Percentiles rank a stretch among this genome's conserved stretches.
These are phyloP conservation scores for Citrullus amarus DNA, from an alignment of 306 rosid species.

Conservation along the genomic window DNA sequence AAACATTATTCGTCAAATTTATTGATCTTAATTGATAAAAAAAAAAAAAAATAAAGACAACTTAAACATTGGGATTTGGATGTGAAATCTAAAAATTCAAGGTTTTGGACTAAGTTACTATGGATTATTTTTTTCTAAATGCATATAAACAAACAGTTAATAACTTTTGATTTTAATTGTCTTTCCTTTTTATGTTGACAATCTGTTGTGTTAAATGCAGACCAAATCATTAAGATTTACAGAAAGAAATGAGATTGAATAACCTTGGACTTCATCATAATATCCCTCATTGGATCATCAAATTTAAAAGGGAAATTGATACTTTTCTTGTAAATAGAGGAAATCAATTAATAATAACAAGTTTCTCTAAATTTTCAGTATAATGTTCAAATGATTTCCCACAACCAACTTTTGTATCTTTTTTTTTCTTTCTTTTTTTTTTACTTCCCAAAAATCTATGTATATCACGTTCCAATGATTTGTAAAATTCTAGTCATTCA, in stretches of 20 bases:
- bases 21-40: background rate
- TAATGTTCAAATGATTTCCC: conserved; percentile 3
- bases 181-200: background rate
- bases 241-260: background rate
- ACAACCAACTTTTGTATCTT: background rate
- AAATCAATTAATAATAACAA: background rate
- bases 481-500: background rate
- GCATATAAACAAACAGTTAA: background rate
- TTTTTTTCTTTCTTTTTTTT: background rate
- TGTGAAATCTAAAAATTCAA: background rate
- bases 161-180: background rate
- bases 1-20: background rate
- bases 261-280: background rate
- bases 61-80: background rate
- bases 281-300: background rate
- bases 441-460: background rate
- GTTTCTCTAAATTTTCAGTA: background rate
- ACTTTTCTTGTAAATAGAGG: conserved; percentile 21
- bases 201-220: background rate
- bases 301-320: conserved; percentile 3
- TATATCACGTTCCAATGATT: background rate
- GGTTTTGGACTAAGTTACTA: background rate
- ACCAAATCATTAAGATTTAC: conserved; percentile 3
- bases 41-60: background rate
- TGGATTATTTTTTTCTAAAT: background rate